These are phyloP conservation scores for Penicillium sp. DNA, from an alignment of 2,329 filamentous ascomycete species.

Conservation along the genomic window DNA sequence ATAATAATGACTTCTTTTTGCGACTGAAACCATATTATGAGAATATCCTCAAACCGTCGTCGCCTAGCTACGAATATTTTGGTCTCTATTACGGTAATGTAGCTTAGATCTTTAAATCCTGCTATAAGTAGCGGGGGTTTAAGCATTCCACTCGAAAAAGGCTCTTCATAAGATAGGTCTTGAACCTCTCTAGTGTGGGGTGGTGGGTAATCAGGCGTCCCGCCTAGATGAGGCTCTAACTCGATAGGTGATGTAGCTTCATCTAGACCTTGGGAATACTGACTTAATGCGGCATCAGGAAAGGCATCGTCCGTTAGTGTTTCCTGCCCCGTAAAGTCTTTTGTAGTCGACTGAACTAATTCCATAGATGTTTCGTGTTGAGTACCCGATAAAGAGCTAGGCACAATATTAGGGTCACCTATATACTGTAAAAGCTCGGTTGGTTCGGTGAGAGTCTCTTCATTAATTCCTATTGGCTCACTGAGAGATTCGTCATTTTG, in stretches of 20 bases:
- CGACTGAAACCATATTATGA: constrained; percentile 1
- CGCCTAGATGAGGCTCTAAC: neutral
- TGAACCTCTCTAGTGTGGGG: neutral
- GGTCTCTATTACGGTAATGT: neutral
- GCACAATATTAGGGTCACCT: no score
- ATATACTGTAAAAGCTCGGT: no score
- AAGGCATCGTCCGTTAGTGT: no score
- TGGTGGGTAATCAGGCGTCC: neutral
- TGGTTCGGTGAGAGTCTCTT: no score
- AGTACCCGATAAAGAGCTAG: no score
- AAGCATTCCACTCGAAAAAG: no score
- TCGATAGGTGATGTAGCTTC: neutral
- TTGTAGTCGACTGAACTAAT: neutral
- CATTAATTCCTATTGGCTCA: no score
- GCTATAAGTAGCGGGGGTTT: neutral
- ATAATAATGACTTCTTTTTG: constrained; percentile 1
- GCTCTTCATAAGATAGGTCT: no score
- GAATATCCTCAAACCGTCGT: constrained; percentile 1
- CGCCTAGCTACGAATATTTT: neutral
- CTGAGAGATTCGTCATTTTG: neutral
- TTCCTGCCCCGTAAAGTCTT: neutral
- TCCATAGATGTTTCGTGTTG: neutral
- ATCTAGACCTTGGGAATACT: neutral
- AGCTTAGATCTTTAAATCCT: constrained; percentile 1
- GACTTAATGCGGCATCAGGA: neutral